A percentile compares a stretch with the other conserved stretches of the same genome.
These are phyloP conservation scores for Suhomyces kunorum DNA, from an alignment of 1,139 yeast species.

Conservation along the genomic window DNA sequence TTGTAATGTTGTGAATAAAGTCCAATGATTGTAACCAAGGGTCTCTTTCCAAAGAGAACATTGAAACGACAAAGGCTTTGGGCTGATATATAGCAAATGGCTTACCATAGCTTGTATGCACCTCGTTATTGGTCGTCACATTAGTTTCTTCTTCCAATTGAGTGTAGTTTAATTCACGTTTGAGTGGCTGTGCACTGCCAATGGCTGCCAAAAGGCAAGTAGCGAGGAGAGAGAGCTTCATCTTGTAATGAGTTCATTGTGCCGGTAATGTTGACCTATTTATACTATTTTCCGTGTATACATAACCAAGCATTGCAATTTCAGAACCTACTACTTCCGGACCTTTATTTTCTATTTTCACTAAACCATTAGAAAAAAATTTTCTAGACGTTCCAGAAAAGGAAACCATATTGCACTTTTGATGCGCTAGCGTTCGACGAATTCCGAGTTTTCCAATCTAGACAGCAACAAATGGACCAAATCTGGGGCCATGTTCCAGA, in stretches of 20 bases:
- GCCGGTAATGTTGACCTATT: neutral
- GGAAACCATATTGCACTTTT: neutral
- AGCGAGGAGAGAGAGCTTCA: conserved; percentile 12
- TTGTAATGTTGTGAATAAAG: conserved; percentile 42
- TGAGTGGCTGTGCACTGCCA: conserved; percentile 25
- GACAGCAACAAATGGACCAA: no score
- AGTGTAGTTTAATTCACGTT: conserved; percentile 23
- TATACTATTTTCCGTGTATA: neutral
- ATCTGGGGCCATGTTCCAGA: no score
- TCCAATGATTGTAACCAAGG: conserved; percentile 54
- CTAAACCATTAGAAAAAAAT: no score
- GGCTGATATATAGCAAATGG: conserved; percentile 51
- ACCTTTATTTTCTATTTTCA: no score
- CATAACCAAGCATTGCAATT: no score
- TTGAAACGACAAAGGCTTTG: conserved; percentile 54
- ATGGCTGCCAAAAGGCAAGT: conserved; percentile 16
- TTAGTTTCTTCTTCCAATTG: conserved; percentile 16
- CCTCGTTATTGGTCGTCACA: conserved; percentile 20
- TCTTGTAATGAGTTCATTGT: neutral
- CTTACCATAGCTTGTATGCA: conserved; percentile 32
- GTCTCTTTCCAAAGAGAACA: conserved; percentile 56
- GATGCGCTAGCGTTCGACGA: no score
- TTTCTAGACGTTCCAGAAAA: neutral
- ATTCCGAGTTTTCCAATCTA: no score
- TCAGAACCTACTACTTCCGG: no score